Base-by-base conservation (phyloP, 1,284 basidiomycete species). In the Moniliophthora roreri region DNA sequence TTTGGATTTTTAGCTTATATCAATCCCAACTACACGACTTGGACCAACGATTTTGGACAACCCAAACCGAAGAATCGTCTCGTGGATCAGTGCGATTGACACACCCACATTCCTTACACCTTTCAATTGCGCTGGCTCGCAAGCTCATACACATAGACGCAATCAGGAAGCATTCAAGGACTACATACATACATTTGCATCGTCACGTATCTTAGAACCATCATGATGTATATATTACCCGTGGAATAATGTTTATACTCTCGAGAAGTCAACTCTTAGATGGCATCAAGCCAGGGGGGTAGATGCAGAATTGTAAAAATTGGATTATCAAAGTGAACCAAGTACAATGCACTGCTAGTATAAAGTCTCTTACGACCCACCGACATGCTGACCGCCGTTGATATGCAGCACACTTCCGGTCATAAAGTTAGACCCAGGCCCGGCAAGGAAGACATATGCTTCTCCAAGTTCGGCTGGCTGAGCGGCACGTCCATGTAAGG, bases 381-480 rank as follows among this genome's bases (percentile, higher is more conserved):
- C 48, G 20, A 50, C 42, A 37, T 50, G 39, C 18, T 34, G 24
- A 11, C 53, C 53, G 4, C 65, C 69, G 44, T 73, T 71, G 41
- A 69, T 58, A 52, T 75, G 69, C 32, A 70, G 55, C 20, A 68
- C 64, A 39, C 64, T 65, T 4, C 71, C 69, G 3, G 70, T 72
- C 63, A 68, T 70, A 6, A 65, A 63, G 55, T 74, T 73, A 4
- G 71, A 67, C 51, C 78, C 72, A 15, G 70, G 68, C 24, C 70
- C 72, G 10, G 74, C 72, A 20, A 78, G 63, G 61, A 76, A 74
- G 34, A 77, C 72, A 62, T 79, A 85, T 1, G 71, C 64, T 6
- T 79, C 77, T 4, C 76, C 80, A 45, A 80, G 67, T 65, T 86
- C 82, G 16, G 76, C 78, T 4, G 81, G 81, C 68, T 81, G 79